Evolutionary conservation across 768 basidiomycete species (phyloP), one percentile per base, ranked within the genome.

Genomic region (Austroboletus eburneus): DNA sequence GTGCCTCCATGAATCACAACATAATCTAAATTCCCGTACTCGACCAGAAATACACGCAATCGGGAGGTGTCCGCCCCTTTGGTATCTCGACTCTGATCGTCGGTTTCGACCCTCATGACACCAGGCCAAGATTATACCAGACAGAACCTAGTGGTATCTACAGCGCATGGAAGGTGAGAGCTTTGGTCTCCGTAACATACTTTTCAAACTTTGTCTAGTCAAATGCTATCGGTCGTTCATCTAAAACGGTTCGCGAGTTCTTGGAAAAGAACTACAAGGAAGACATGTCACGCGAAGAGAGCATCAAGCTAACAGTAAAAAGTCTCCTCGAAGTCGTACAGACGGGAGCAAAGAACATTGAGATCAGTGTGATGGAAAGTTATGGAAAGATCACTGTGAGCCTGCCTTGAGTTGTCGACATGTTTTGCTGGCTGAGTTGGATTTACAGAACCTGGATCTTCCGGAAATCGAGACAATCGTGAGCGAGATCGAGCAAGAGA

Each of bases 341-440:
- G 71, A 97, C 96, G 2, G 96, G 96, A n/a, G 96, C 96, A 5
- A 98, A 98, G 75, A 99, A 99, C 68, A 98, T 99, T 52, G 96
- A 99, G 67, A 91, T 99, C 57, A 93, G 88, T 51, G 90, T 97
- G 37, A 94, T 98, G 91, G 93, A 96, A 62, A 80, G 85, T 50
- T 97, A 91, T 64, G 90, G 91, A 49, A 88, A 93, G 71, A 81
- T 95, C 45, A 90, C 91, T 37, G 94, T 96, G 54, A 53, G 79
- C 61, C 18, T 13, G 35, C 43, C 34, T 38, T 12, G 1, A 37
- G 5, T 22, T 17, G 9, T 30, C 14, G 1, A 3, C 27, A 24
- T 16, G 16, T 20, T 24, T 25, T 27, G 13, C 22, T 21, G 17
- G 21, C 42, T 48, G n/a, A 42, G 12, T 46, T 34, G 9, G 22